Conservation (phyloP, 345 rosid genomes). For the Lepidium sativum region DNA sequence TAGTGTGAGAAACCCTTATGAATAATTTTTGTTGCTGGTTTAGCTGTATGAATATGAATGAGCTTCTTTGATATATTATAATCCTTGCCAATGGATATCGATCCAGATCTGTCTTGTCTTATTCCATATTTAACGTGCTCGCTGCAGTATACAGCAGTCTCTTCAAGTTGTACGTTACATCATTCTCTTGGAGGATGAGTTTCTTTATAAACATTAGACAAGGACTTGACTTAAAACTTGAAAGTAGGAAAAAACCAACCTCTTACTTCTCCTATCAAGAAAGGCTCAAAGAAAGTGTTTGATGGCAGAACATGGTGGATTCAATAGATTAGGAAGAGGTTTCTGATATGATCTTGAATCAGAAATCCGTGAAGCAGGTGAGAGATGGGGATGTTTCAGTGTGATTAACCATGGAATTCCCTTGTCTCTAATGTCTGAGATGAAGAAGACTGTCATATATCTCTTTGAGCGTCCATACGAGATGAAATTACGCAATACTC, state of each 20-base stretch:
- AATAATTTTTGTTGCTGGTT: slow-evolving; percentile 1
- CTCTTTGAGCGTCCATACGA: background rate
- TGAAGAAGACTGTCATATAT: background rate
- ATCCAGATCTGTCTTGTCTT: too few species aligned
- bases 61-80: background rate
- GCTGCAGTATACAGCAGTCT: too few species aligned
- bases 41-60: slow-evolving; percentile 7
- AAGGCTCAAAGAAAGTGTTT: background rate
- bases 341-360: background rate
- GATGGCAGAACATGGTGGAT: background rate
- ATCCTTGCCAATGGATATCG: too few species aligned
- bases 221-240: background rate
- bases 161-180: too few species aligned
- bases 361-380: background rate
- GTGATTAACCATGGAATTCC: background rate
- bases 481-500: background rate
- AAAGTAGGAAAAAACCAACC: background rate
- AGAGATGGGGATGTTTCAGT: background rate
- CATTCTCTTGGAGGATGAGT: too few species aligned
- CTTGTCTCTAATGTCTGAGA: background rate
- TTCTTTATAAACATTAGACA: background rate
- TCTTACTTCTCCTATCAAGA: background rate
- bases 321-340: background rate
- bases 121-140: too few species aligned
- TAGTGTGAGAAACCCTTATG: slow-evolving; percentile 6